These are phyloP conservation scores for Eleusine indica DNA, from an alignment of 176 grass and related monocot genomes.

Conservation along the genomic window DNA sequence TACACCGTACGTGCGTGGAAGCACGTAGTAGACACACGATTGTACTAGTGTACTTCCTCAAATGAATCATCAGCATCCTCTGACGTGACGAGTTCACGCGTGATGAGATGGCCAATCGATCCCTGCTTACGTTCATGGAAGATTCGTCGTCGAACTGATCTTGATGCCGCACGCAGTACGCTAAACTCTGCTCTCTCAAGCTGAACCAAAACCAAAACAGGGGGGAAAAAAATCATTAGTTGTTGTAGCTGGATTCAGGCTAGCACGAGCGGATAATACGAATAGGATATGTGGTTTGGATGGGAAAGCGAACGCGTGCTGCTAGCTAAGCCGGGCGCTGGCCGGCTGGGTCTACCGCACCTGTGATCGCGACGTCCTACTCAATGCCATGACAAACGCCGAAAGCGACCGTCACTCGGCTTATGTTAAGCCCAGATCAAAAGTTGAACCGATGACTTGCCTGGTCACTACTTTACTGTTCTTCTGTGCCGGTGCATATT, in stretches of 20 bases:
- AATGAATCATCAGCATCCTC: neutral
- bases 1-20: neutral
- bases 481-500: slow-evolving; percentile 44
- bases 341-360: slow-evolving; percentile 38
- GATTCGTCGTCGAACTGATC: slow-evolving; percentile 27
- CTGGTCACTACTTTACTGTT: neutral
- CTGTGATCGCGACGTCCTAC: slow-evolving; percentile 39
- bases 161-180: neutral
- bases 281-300: neutral
- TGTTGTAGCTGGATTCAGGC: slow-evolving; percentile 35
- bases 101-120: neutral
- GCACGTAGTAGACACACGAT: neutral
- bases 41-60: neutral
- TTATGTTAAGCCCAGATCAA: neutral
- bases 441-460: neutral
- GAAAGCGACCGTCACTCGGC: neutral
- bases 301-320: slow-evolving; percentile 12
- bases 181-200: neutral
- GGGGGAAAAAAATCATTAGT: neutral
- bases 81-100: slow-evolving; percentile 30
- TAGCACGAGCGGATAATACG: slow-evolving; percentile 21
- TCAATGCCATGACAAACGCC: slow-evolving; percentile 4
- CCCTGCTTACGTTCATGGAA: slow-evolving; percentile 33
- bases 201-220: neutral
- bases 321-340: slow-evolving; percentile 12